Evolutionary conservation across 306 rosid genomes (phyloP), one percentile per base, ranked within the genome.

Genomic region (Oxytropis ochrocephala): DNA sequence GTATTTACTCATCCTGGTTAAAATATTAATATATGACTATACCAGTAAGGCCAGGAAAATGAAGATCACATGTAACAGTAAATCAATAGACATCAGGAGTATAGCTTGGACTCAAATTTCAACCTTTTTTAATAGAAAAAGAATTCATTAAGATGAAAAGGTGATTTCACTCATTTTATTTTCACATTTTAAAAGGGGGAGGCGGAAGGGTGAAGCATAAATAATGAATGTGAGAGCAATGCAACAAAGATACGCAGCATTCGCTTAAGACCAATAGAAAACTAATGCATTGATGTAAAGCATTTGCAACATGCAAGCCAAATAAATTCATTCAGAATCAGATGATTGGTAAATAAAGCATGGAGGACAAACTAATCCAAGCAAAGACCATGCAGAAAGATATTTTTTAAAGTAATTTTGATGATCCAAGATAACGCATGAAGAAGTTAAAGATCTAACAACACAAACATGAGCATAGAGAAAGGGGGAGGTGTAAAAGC

Each of bases 1-100:
- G 72, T 74, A 73, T 81, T 93, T 93, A 75, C 96, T 82, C 71
- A 94, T 81, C 81, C 98, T 94, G 69, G 69, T 75, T 52, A 55
- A 21, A 70, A 75, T 59, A 63, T 24, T 17, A 59, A 11, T 56
- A 69, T 35, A 74, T 35, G 24, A 59, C 10, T 64, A 75, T 44
- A 33, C 38, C 49, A 36, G 42, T 24, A 47, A 35, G 70, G 17
- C 35, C 62, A 29, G 12, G 36, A 64, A 69, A 54, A 80, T 69
- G 33, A 50, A 68, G 11, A 69, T 42, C 24, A 56, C 67, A 50
- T 24, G 51, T 42, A 67, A 50, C 11, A 29, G 30, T 8, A 71
- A 64, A 62, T 44, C 44, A 43, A 13, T 69, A 61, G 39, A 54
- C 29, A 62, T 62, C 51, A 16, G n/a, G 13, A 43, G 46, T 41